A percentile compares a stretch with the other conserved stretches of the same genome.
These are phyloP conservation scores for Aspergillus affinis DNA, from an alignment of 495 filamentous ascomycete species.

Conservation along the genomic window DNA sequence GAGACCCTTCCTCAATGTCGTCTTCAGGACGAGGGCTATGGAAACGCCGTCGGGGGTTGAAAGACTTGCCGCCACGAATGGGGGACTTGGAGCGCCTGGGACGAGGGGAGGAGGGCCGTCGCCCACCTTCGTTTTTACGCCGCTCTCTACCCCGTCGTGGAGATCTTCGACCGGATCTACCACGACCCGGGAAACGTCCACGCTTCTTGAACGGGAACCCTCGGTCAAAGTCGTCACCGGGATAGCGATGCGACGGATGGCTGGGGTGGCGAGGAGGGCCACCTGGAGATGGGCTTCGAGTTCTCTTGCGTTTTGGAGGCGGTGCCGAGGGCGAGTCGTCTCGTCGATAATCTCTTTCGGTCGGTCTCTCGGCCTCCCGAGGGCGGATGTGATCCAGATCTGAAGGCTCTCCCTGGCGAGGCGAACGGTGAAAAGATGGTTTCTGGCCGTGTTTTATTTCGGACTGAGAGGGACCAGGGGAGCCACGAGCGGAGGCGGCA, in stretches of 20 bases:
- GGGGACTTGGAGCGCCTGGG: conserved; percentile 34
- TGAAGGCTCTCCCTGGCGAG: conserved; percentile 19
- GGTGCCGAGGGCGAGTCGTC: conserved; percentile 36
- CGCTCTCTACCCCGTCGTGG: conserved; percentile 39
- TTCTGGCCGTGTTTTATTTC: conserved; percentile 14
- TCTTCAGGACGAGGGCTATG: conserved; percentile 29
- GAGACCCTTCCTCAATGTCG: conserved; percentile 30
- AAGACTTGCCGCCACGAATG: conserved; percentile 28
- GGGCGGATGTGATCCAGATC: conserved; percentile 12
- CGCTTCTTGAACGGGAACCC: conserved; percentile 29
- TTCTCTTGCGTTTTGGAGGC: conserved; percentile 44
- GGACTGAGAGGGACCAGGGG: conserved; percentile 26
- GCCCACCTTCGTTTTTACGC: conserved; percentile 32
- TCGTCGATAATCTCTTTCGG: conserved; percentile 31
- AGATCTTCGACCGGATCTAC: conserved; percentile 32
- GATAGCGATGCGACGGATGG: conserved; percentile 23
- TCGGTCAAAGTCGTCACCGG: conserved; percentile 33
- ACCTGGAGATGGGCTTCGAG: conserved; percentile 47
- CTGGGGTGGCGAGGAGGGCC: conserved; percentile 21
- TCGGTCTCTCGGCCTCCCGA: conserved; percentile 8
- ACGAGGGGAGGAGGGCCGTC: conserved; percentile 21
- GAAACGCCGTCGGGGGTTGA: conserved; percentile 29
- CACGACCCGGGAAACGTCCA: conserved; percentile 36
- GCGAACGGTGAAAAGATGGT: conserved; percentile 18
- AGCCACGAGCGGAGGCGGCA: conserved; percentile 32